A percentile compares a stretch with the other conserved stretches of the same genome.
Conservation (phyloP, 495 filamentous ascomycete genomes). For the Penicillium alfredii region DNA sequence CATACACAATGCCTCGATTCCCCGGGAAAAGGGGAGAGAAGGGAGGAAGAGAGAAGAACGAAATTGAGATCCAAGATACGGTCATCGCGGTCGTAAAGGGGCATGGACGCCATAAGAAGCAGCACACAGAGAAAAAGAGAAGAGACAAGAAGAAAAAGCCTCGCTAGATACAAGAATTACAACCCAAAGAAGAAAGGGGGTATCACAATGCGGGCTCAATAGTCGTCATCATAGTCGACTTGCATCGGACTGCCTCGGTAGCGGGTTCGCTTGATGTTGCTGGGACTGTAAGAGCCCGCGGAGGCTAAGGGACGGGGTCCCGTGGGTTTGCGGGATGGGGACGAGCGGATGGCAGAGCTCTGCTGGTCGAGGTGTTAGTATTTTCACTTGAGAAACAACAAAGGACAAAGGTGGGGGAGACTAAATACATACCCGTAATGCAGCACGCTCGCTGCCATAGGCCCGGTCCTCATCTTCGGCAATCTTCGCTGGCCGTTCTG, state of each 20-base stretch:
- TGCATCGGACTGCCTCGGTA: constrained; percentile 47
- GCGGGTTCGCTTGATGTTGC: constrained; percentile 38
- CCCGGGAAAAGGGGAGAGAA: constrained; percentile 1
- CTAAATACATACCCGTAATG: constrained; percentile 32
- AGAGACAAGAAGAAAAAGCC: constrained; percentile 11
- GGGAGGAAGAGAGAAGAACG: constrained; percentile 3
- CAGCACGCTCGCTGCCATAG: constrained; percentile 38
- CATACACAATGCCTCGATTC: too few relatives aligned
- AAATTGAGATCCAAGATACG: constrained; percentile 10
- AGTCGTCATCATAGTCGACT: constrained; percentile 39
- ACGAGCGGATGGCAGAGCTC: constrained; percentile 41
- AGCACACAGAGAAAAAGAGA: constrained; percentile 7
- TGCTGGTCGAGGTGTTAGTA: constrained; percentile 6
- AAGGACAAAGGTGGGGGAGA: background rate
- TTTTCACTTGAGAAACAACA: background rate
- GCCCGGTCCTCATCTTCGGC: constrained; percentile 30
- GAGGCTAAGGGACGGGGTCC: constrained; percentile 48
- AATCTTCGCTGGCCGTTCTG: too few relatives aligned
- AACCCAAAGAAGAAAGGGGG: constrained; percentile 19
- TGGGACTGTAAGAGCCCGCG: constrained; percentile 41
- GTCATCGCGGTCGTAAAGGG: constrained; percentile 9
- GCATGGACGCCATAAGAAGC: too few relatives aligned
- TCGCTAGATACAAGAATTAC: constrained; percentile 1
- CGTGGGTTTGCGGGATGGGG: constrained; percentile 48
- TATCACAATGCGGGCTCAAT: constrained; percentile 28